phyloP scores from a whole-genome alignment of 352 stramenopile genomes.

The Pythium angustatum region DNA sequence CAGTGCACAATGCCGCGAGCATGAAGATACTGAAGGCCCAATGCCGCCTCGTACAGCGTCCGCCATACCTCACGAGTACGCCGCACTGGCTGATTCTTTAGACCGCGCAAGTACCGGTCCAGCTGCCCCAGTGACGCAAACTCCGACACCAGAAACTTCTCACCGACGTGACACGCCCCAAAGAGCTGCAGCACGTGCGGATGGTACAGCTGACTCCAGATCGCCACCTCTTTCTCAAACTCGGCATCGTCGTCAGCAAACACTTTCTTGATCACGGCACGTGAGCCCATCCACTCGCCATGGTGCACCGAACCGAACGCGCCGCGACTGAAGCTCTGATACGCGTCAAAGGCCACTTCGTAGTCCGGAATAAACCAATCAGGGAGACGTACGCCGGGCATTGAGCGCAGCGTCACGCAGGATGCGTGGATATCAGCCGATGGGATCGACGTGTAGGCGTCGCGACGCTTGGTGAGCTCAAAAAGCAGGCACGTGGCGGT shows the following conservation, averaged over 20 bases:
- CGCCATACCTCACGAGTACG: conserved; percentile 29
- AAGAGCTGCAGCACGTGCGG: conserved; percentile 43
- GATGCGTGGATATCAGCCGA: not conserved
- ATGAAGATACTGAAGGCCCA: conserved; percentile 78
- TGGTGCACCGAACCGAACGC: conserved; percentile 34
- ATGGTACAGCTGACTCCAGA: conserved; percentile 40
- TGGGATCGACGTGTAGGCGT: not conserved
- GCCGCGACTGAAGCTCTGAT: conserved; percentile 25
- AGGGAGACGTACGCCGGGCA: not conserved
- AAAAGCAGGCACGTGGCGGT: conserved; percentile 1
- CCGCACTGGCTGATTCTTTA: conserved; percentile 10
- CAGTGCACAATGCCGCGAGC: conserved; percentile 36
- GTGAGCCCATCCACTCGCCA: conserved; percentile 35
- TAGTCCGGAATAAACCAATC: conserved; percentile 20
- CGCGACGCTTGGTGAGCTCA: conserved; percentile 1
- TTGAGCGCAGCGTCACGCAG: not conserved
- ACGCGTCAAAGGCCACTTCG: conserved; percentile 6
- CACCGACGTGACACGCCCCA: conserved; percentile 42
- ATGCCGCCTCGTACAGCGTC: conserved; percentile 40
- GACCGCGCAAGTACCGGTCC: conserved; percentile 34
- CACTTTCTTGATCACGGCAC: conserved; percentile 43
- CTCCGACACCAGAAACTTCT: conserved; percentile 43
- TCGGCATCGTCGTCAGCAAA: conserved; percentile 15
- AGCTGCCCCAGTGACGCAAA: conserved; percentile 44
- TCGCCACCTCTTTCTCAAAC: conserved; percentile 37